Evolutionary conservation across 257 asterid species (phyloP).

Genomic region (Datura wrightii): DNA sequence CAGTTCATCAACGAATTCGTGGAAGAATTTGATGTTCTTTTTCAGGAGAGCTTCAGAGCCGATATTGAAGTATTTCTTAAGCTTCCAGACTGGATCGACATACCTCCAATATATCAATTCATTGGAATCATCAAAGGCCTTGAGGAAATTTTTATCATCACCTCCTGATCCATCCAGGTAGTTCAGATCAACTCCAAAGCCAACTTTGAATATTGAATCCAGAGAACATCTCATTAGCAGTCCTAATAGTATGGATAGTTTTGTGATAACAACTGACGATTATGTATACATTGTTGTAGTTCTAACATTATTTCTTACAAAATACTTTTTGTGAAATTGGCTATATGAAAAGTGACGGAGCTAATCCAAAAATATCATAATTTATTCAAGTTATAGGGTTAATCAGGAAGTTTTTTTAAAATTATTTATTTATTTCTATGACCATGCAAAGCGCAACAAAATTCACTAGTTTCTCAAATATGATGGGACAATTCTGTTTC

Average conservation of each 20-base stretch:
- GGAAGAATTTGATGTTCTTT: constrained; percentile 57
- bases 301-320: too few relatives aligned
- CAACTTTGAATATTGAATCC: constrained; percentile 79
- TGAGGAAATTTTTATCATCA: constrained; percentile 54
- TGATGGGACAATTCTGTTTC: too few relatives aligned
- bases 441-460: too few relatives aligned
- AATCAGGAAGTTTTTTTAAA: too few relatives aligned
- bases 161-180: constrained; percentile 55
- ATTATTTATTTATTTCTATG: too few relatives aligned
- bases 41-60: constrained; percentile 64
- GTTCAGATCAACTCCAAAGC: constrained; percentile 71
- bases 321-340: too few relatives aligned
- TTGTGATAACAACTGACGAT: not conserved
- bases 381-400: too few relatives aligned
- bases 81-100: constrained; percentile 68
- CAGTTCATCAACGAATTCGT: constrained; percentile 54
- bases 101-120: constrained; percentile 62
- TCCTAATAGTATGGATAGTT: constrained; percentile 45
- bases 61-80: constrained; percentile 56
- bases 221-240: constrained; percentile 69
- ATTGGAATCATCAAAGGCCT: constrained; percentile 77
- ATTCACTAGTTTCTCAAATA: too few relatives aligned
- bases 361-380: too few relatives aligned
- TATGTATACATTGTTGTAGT: too few relatives aligned
- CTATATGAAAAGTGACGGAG: too few relatives aligned